These are phyloP conservation scores for Taphrina confusa DNA, from an alignment of 1,139 yeast species.

Conservation along the genomic window DNA sequence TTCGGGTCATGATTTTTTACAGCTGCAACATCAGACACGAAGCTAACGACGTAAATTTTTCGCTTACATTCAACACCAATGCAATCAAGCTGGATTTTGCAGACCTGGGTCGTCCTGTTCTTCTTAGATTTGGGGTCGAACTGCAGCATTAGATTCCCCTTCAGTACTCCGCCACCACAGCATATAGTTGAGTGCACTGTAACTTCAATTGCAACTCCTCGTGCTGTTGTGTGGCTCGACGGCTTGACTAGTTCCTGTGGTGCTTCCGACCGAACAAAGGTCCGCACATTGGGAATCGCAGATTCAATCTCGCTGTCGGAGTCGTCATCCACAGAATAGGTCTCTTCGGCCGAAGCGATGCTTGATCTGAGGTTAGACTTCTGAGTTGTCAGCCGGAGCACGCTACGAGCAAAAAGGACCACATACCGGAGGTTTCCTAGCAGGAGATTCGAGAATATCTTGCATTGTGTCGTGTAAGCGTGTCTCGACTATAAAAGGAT, in stretches of 20 bases:
- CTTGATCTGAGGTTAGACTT: background rate
- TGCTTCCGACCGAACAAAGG: conserved; percentile 26
- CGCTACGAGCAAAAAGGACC: no score
- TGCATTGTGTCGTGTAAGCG: background rate
- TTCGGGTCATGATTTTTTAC: conserved; percentile 19
- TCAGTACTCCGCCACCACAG: conserved; percentile 26
- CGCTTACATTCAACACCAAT: conserved; percentile 26
- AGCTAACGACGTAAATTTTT: background rate
- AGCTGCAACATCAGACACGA: background rate
- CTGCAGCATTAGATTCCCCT: conserved; percentile 10
- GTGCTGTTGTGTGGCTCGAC: conserved; percentile 1
- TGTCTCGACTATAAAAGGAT: background rate
- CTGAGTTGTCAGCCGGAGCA: background rate
- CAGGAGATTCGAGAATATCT: background rate
- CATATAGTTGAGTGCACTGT: conserved; percentile 7
- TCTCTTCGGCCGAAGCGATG: background rate
- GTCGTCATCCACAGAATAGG: background rate
- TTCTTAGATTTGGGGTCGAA: conserved; percentile 9
- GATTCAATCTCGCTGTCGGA: conserved; percentile 1
- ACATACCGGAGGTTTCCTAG: background rate
- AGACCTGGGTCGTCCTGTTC: conserved; percentile 16
- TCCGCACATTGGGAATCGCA: conserved; percentile 16
- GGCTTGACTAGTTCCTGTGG: conserved; percentile 23
- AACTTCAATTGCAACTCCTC: conserved; percentile 20
- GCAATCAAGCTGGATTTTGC: conserved; percentile 16